A percentile compares a stretch with the other conserved stretches of the same genome.
These are phyloP conservation scores for Coriaria nepalensis DNA, from an alignment of 306 rosid species.

Conservation along the genomic window DNA sequence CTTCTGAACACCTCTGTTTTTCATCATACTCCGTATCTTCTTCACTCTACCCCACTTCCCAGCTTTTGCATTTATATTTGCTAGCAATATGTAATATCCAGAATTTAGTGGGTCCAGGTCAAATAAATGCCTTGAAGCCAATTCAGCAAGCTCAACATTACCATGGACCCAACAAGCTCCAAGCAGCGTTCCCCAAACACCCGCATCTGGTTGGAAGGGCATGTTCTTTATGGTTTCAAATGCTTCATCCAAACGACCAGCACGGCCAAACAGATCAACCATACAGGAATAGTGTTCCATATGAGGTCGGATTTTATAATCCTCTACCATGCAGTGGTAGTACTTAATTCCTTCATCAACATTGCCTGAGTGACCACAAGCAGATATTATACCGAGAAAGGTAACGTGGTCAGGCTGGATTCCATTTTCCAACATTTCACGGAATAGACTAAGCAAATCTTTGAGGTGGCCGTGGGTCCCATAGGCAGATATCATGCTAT, in stretches of 20 bases:
- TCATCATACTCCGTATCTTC: conserved; percentile 52
- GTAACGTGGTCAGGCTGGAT: conserved; percentile 69
- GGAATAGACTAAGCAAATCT: conserved; percentile 44
- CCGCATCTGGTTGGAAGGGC: conserved; percentile 72
- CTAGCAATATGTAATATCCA: conserved; percentile 64
- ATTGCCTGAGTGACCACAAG: conserved; percentile 70
- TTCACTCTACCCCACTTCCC: conserved; percentile 62
- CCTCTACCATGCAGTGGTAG: conserved; percentile 49
- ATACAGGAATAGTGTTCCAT: conserved; percentile 72
- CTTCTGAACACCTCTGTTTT: conserved; percentile 60
- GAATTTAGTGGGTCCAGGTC: conserved; percentile 60
- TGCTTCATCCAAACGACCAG: conserved; percentile 56
- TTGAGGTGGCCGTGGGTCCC: conserved; percentile 51
- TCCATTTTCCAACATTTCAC: conserved; percentile 42
- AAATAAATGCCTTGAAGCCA: conserved; percentile 47
- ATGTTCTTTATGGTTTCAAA: conserved; percentile 48
- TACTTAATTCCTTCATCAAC: conserved; percentile 47
- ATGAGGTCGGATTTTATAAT: conserved; percentile 43
- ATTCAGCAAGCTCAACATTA: conserved; percentile 54
- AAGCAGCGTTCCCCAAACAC: conserved; percentile 79
- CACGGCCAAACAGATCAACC: conserved; percentile 72
- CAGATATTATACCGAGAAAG: conserved; percentile 64
- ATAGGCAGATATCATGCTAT: conserved; percentile 63
- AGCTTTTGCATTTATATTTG: conserved; percentile 60
- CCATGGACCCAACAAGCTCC: conserved; percentile 83